Conservation (phyloP, 2,329 filamentous ascomycete genomes). For the Didymella keratinophila region DNA sequence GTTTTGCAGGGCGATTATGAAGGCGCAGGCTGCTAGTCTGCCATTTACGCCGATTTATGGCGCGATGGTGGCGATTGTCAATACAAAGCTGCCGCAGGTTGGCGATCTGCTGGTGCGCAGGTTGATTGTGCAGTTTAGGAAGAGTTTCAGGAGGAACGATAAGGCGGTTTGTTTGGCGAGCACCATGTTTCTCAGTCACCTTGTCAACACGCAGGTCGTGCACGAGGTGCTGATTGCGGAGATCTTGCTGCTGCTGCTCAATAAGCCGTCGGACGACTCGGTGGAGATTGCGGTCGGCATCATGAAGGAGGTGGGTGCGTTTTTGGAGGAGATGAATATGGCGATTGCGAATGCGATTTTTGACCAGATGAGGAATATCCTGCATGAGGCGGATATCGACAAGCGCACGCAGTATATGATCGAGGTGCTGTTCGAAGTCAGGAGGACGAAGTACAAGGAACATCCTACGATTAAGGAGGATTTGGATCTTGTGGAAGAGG, state of each 20-base stretch:
- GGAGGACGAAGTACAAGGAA: conserved; percentile 96
- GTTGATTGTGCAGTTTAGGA: conserved; percentile 89
- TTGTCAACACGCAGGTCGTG: conserved; percentile 95
- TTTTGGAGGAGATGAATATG: conserved; percentile 93
- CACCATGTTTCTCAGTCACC: conserved; percentile 92
- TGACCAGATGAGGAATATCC: conserved; percentile 92
- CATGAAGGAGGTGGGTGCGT: conserved; percentile 90
- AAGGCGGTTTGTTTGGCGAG: conserved; percentile 93
- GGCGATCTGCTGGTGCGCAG: conserved; percentile 88
- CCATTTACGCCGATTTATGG: conserved; percentile 97
- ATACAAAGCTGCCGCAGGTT: conserved; percentile 94
- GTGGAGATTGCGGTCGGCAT: conserved; percentile 97
- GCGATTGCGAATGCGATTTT: conserved; percentile 89
- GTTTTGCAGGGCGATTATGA: conserved; percentile 97
- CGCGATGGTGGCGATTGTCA: conserved; percentile 94
- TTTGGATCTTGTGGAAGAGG: conserved; percentile 93
- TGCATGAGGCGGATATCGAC: conserved; percentile 96
- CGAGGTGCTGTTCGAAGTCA: conserved; percentile 94
- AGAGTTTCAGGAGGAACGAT: conserved; percentile 95
- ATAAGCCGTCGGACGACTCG: conserved; percentile 96
- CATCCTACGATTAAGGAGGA: conserved; percentile 91
- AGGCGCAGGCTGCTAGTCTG: conserved; percentile 93
- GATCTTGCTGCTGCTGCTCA: conserved; percentile 87
- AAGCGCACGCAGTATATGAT: conserved; percentile 99
- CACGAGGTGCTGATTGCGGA: conserved; percentile 94